Conservation (phyloP, 2,329 filamentous ascomycete genomes). For the Dactylellina drechsleri region DNA sequence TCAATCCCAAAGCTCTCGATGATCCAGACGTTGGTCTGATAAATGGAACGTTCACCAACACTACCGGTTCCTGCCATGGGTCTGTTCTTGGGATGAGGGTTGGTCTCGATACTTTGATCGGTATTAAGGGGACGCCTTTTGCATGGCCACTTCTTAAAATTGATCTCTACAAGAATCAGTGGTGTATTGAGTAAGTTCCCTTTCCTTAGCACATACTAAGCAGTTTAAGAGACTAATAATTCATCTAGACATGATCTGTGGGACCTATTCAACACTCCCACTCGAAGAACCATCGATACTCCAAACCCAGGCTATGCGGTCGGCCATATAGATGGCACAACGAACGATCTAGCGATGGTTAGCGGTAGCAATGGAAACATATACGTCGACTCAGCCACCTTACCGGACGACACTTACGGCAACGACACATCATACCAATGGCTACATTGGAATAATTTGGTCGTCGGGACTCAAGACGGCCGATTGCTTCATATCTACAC, state of each 20-base stretch:
- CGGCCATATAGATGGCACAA: constrained; percentile 23
- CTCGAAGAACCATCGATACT: constrained; percentile 19
- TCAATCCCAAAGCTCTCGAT: constrained; percentile 18
- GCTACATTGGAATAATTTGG: constrained; percentile 38
- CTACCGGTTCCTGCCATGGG: constrained; percentile 33
- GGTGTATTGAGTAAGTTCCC: constrained; percentile 45
- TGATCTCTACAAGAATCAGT: constrained; percentile 41
- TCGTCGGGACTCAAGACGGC: constrained; percentile 39
- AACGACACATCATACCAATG: constrained; percentile 46
- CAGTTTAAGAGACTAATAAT: neutral
- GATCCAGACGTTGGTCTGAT: constrained; percentile 18
- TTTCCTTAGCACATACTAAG: neutral
- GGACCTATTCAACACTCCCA: constrained; percentile 23
- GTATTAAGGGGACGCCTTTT: constrained; percentile 36
- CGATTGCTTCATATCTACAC: constrained; percentile 38
- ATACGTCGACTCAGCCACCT: constrained; percentile 33
- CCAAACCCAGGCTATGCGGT: constrained; percentile 18
- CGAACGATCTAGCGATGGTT: constrained; percentile 16
- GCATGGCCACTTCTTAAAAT: constrained; percentile 32
- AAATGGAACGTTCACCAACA: constrained; percentile 29
- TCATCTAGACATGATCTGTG: constrained; percentile 22
- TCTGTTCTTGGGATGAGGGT: constrained; percentile 39
- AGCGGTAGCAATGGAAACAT: constrained; percentile 44
- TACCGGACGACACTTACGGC: constrained; percentile 14
- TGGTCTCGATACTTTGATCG: constrained; percentile 40